A percentile compares a stretch with the other conserved stretches of the same genome.
These are phyloP conservation scores for Cladobotryum protrusum DNA, from an alignment of 2,329 filamentous ascomycete species.

Conservation along the genomic window DNA sequence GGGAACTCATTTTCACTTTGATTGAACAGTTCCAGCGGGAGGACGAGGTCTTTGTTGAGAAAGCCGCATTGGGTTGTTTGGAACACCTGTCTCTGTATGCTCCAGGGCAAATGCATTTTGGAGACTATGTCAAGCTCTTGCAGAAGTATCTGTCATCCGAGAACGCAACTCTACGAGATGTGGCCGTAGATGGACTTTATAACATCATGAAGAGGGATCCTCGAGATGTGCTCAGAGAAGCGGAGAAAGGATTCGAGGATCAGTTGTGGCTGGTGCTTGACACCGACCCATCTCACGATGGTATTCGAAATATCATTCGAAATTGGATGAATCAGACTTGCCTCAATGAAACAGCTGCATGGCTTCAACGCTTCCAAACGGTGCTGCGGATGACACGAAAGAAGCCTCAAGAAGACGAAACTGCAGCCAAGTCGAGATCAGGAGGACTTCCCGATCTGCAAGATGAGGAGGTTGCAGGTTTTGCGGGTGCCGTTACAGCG, in stretches of 20 bases:
- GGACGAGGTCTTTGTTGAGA: slow-evolving; percentile 61
- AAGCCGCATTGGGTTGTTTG: slow-evolving; percentile 73
- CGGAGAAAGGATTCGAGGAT: slow-evolving; percentile 75
- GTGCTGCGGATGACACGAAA: slow-evolving; percentile 82
- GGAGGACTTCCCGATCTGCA: slow-evolving; percentile 68
- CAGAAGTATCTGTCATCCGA: slow-evolving; percentile 71
- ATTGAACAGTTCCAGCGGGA: slow-evolving; percentile 78
- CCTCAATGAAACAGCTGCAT: slow-evolving; percentile 69
- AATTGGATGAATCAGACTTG: slow-evolving; percentile 94
- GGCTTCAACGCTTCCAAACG: slow-evolving; percentile 83
- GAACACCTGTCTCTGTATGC: slow-evolving; percentile 93
- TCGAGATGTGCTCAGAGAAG: slow-evolving; percentile 70
- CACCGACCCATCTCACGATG: slow-evolving; percentile 64
- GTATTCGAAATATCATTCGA: slow-evolving; percentile 78
- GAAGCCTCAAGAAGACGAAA: slow-evolving; percentile 51
- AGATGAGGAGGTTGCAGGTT: slow-evolving; percentile 95
- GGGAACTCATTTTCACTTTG: slow-evolving; percentile 83
- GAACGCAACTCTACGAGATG: slow-evolving; percentile 64
- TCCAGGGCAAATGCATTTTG: slow-evolving; percentile 77
- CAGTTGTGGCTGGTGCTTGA: slow-evolving; percentile 89
- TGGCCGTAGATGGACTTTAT: slow-evolving; percentile 81
- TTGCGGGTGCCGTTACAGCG: slow-evolving; percentile 62
- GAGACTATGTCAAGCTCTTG: slow-evolving; percentile 73
- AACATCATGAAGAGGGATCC: slow-evolving; percentile 94
- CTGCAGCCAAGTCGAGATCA: slow-evolving; percentile 37